phyloP scores from a whole-genome alignment of 164 flowering plant genomes.

The Echeveria elegans region DNA sequence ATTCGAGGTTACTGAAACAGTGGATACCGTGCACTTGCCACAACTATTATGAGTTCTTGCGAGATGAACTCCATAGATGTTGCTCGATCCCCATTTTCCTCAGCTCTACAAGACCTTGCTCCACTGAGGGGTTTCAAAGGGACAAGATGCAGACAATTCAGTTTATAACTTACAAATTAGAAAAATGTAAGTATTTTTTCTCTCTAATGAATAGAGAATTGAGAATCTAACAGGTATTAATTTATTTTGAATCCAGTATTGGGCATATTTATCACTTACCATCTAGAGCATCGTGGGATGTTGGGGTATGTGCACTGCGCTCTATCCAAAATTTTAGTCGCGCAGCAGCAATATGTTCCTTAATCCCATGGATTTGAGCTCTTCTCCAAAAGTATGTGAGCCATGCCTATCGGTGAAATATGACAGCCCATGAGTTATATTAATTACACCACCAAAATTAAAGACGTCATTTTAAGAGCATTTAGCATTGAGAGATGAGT shows the following conservation, averaged over 20 bases:
- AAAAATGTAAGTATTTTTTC: no score
- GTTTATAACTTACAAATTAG: not conserved
- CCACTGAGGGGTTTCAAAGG: conserved; percentile 16
- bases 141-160: no score
- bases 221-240: no score
- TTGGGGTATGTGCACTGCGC: conserved; percentile 59
- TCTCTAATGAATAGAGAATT: not conserved
- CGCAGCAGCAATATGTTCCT: conserved; percentile 69
- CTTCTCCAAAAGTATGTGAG: conserved; percentile 90
- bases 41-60: conserved; percentile 37
- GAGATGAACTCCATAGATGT: conserved; percentile 78
- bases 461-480: no score
- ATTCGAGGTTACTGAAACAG: not conserved
- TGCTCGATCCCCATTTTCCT: conserved; percentile 77
- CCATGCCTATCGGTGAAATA: conserved; percentile 61
- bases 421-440: not conserved
- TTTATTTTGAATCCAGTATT: no score
- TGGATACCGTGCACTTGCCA: not conserved
- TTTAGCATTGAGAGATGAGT: no score
- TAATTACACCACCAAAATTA: not conserved
- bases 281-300: conserved; percentile 80
- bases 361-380: conserved; percentile 68
- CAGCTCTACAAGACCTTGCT: conserved; percentile 67
- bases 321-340: conserved; percentile 73
- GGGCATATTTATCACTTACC: conserved; percentile 27